phyloP scores from a whole-genome alignment of 257 asterid species.

The Petunia axillaris region DNA sequence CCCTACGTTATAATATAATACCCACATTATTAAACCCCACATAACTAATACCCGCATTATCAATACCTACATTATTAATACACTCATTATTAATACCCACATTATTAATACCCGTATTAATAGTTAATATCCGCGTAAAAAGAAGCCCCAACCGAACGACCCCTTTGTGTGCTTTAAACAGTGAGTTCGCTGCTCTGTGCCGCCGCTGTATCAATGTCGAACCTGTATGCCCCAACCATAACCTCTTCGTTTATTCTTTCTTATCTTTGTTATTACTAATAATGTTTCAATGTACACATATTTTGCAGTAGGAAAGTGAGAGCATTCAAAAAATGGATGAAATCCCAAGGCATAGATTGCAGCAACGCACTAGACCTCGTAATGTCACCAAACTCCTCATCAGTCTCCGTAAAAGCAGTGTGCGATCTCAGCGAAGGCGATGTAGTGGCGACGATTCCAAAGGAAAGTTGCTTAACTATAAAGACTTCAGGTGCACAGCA shows the following conservation, averaged over 20 bases:
- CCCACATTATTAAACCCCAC: no score
- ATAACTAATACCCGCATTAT: no score
- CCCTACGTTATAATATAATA: no score
- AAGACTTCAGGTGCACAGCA: conserved; percentile 65
- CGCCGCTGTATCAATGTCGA: conserved; percentile 41
- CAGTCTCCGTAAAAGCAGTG: conserved; percentile 60
- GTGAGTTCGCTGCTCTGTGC: background rate
- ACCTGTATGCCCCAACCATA: conserved; percentile 42
- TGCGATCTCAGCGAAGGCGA: conserved; percentile 75
- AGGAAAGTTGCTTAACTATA: conserved; percentile 80
- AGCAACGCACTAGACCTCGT: conserved; percentile 64
- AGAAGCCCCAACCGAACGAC: no score
- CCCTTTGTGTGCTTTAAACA: background rate
- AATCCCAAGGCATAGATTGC: conserved; percentile 61
- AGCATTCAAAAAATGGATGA: conserved; percentile 94
- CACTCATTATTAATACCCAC: no score
- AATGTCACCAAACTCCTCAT: conserved; percentile 32
- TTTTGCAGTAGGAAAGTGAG: conserved; percentile 51
- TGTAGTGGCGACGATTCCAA: conserved; percentile 82
- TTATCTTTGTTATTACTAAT: background rate
- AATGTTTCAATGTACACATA: background rate
- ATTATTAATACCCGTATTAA: no score
- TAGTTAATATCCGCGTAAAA: no score
- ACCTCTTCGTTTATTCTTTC: conserved; percentile 5
- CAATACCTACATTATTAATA: no score